phyloP scores from a whole-genome alignment of 345 rosid genomes.

The Eucalyptus regnans region DNA sequence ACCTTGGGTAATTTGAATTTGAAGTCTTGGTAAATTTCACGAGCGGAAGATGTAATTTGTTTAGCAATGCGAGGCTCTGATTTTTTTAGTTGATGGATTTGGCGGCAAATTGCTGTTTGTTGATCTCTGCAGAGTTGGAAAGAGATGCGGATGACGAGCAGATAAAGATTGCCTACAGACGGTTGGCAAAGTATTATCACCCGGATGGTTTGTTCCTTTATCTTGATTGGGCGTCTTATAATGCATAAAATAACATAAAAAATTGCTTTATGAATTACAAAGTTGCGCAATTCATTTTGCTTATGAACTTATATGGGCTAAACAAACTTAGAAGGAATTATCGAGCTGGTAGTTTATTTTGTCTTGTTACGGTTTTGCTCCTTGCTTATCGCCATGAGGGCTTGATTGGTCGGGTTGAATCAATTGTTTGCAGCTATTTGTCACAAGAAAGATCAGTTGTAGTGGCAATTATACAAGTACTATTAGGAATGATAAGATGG shows the following conservation, averaged over 20 bases:
- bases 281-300: neutral
- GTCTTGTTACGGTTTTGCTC: neutral
- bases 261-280: neutral
- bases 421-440: neutral
- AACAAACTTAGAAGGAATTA: neutral
- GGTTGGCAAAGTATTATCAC: slow-evolving; percentile 88
- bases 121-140: slow-evolving; percentile 47
- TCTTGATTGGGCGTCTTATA: neutral
- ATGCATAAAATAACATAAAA: neutral
- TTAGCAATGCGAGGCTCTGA: neutral
- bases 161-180: slow-evolving; percentile 77
- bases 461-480: neutral
- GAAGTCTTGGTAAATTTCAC: neutral
- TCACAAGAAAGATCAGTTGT: neutral
- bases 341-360: neutral
- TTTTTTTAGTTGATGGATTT: neutral
- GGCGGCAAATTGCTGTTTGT: neutral
- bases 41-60: neutral
- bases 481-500: neutral
- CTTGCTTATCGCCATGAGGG: neutral
- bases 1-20: slow-evolving; percentile 54
- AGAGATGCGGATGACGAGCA: slow-evolving; percentile 77
- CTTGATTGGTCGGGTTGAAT: neutral
- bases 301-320: neutral
- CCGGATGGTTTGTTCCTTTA: slow-evolving; percentile 68